Conservation (phyloP, 306 rosid species). For the Cicer bijugum region DNA sequence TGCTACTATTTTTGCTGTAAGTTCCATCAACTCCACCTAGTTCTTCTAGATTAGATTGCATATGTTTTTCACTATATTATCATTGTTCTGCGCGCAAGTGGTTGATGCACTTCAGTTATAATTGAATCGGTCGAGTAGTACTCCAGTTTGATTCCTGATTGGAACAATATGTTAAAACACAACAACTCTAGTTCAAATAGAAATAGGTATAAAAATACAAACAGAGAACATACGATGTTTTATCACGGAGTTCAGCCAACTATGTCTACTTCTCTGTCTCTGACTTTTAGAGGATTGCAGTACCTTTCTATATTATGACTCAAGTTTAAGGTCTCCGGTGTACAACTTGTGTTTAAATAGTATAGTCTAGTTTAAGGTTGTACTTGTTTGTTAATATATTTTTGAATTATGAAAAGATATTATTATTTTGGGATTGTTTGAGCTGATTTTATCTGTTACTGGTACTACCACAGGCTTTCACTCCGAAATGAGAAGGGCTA, state of each 20-base stretch:
- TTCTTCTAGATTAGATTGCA: background rate
- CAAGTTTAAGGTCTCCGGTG: too few relatives aligned
- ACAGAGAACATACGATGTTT: too few relatives aligned
- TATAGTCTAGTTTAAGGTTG: too few relatives aligned
- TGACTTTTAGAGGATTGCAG: too few relatives aligned
- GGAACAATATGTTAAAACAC: background rate
- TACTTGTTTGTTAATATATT: background rate
- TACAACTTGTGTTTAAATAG: too few relatives aligned
- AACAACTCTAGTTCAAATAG: too few relatives aligned
- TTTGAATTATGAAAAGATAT: background rate
- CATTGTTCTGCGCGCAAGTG: background rate
- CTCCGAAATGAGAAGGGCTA: slow-evolving; percentile 50
- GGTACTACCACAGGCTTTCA: slow-evolving; percentile 64
- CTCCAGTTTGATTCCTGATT: background rate
- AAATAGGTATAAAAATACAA: too few relatives aligned
- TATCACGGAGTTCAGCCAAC: too few relatives aligned
- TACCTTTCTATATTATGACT: too few relatives aligned
- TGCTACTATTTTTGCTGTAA: slow-evolving; percentile 56
- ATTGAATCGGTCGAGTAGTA: background rate
- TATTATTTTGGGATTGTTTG: background rate
- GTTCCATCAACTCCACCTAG: background rate
- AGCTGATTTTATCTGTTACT: slow-evolving; percentile 36
- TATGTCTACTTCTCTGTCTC: too few relatives aligned
- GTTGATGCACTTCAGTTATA: background rate
- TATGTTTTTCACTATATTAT: background rate